Evolutionary conservation across 2,329 filamentous ascomycete genomes (phyloP).

Genomic region (Colletotrichum euphorbiae): DNA sequence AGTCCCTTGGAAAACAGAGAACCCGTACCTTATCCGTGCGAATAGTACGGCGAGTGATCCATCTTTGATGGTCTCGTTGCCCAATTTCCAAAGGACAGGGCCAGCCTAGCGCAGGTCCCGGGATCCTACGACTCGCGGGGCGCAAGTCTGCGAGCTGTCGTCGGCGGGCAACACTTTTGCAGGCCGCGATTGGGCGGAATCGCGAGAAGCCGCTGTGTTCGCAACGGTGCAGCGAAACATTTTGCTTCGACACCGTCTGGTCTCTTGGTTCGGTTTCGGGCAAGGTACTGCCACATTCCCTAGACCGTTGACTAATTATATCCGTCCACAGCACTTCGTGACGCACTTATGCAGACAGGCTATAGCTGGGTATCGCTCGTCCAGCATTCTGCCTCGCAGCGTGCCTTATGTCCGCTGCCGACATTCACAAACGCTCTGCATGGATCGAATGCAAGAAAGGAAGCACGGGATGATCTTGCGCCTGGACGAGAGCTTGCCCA

Average conservation of each 20-base stretch:
- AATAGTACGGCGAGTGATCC: neutral
- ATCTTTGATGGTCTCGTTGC: neutral
- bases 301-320: neutral
- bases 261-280: constrained; percentile 20
- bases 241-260: neutral
- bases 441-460: constrained; percentile 7
- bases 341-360: neutral
- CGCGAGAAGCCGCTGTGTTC: neutral
- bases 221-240: constrained; percentile 22
- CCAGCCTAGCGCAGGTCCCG: constrained; percentile 34
- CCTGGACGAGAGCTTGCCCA: neutral
- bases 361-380: neutral
- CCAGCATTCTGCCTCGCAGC: constrained; percentile 26
- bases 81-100: constrained; percentile 3
- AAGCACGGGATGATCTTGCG: constrained; percentile 5
- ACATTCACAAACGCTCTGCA: neutral
- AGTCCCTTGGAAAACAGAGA: neutral
- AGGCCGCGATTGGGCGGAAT: constrained; percentile 17
- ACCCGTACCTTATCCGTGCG: neutral
- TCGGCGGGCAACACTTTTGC: neutral
- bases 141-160: neutral
- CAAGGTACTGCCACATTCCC: constrained; percentile 23
- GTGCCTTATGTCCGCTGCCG: constrained; percentile 3
- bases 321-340: neutral
- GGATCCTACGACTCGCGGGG: neutral